These are phyloP conservation scores for Cerioporus squamosus DNA, from an alignment of 1,284 basidiomycete species.

Conservation along the genomic window DNA sequence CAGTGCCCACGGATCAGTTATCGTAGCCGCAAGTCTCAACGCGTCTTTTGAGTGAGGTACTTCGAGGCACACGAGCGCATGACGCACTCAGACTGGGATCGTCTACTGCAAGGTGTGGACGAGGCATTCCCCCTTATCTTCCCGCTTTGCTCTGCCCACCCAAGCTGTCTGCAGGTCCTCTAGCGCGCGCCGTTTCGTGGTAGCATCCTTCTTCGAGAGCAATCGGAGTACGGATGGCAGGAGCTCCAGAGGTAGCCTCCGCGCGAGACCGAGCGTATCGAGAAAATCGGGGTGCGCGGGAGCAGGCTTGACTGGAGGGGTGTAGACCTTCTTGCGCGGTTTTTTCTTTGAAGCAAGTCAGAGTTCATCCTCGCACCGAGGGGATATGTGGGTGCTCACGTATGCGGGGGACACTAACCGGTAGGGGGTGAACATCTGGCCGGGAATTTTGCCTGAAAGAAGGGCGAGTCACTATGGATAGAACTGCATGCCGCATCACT, in stretches of 20 bases:
- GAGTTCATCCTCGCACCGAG: too few relatives aligned
- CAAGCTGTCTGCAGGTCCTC: conserved; percentile 82
- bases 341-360: conserved; percentile 51
- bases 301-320: conserved; percentile 86
- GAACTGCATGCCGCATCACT: neutral
- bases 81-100: conserved; percentile 88
- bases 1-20: too few relatives aligned
- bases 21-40: too few relatives aligned
- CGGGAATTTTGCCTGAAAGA: conserved; percentile 76
- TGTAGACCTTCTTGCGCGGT: conserved; percentile 78
- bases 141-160: conserved; percentile 56
- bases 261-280: conserved; percentile 83
- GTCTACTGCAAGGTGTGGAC: conserved; percentile 60
- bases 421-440: conserved; percentile 89
- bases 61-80: neutral
- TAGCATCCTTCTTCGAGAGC: conserved; percentile 90
- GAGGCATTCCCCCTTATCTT: conserved; percentile 47
- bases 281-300: conserved; percentile 89
- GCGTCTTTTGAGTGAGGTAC: neutral
- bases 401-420: conserved; percentile 87
- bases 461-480: neutral
- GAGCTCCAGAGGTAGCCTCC: conserved; percentile 79
- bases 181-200: conserved; percentile 86
- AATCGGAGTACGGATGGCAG: conserved; percentile 83
- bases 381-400: conserved; percentile 49